Percentiles rank a stretch among this genome's conserved stretches.
These are phyloP conservation scores for Hemisphaericaspora lyxosophila DNA, from an alignment of 1,139 yeast genomes.

Conservation along the genomic window DNA sequence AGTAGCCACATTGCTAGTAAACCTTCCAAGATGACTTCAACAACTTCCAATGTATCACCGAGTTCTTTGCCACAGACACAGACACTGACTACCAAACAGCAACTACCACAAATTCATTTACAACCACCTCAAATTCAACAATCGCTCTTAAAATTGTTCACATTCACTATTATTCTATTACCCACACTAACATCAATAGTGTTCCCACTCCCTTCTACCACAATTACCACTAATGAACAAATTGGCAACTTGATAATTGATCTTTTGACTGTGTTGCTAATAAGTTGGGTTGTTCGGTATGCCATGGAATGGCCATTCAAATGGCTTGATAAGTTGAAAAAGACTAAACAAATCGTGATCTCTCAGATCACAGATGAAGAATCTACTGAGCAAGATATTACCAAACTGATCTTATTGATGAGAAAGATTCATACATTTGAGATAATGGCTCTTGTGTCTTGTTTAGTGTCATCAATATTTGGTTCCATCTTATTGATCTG, in stretches of 20 bases:
- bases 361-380: slow-evolving; percentile 15
- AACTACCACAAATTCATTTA: slow-evolving; percentile 2
- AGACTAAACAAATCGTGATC: slow-evolving; percentile 19
- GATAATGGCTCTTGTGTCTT: slow-evolving; percentile 22
- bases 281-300: slow-evolving; percentile 29
- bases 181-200: slow-evolving; percentile 16
- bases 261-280: slow-evolving; percentile 25
- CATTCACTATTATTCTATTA: slow-evolving; percentile 13
- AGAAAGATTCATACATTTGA: slow-evolving; percentile 22
- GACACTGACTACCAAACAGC: not conserved
- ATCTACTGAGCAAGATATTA: slow-evolving; percentile 7
- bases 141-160: slow-evolving; percentile 12
- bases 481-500: slow-evolving; percentile 27
- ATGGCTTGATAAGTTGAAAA: slow-evolving; percentile 29
- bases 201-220: slow-evolving; percentile 10
- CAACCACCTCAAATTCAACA: slow-evolving; percentile 10
- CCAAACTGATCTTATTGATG: slow-evolving; percentile 12
- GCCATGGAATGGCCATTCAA: slow-evolving; percentile 39
- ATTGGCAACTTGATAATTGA: slow-evolving; percentile 26
- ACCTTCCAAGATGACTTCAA: too few species aligned
- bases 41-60: not conserved
- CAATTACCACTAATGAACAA: slow-evolving; percentile 16
- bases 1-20: too few species aligned
- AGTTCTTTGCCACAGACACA: not conserved
- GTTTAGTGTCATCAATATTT: slow-evolving; percentile 24